phyloP scores from a whole-genome alignment of 2,329 filamentous ascomycete genomes.

The Mollisia scopiformis region DNA sequence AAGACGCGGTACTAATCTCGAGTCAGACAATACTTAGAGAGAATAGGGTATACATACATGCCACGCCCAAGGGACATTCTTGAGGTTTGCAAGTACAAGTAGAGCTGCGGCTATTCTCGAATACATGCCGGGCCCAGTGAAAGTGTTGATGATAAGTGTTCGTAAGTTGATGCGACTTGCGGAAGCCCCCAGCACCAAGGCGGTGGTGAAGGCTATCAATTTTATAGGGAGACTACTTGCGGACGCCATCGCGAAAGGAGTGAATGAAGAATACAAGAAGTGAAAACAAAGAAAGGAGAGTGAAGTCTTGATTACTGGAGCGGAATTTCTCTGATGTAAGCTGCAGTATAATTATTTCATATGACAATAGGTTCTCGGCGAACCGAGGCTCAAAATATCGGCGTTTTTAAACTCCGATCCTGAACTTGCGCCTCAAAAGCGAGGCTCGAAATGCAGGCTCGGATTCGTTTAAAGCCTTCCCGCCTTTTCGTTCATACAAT shows the following conservation, averaged over 20 bases:
- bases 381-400: too few species aligned
- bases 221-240: conserved; percentile 34
- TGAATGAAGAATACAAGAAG: background rate
- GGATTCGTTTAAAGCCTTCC: too few species aligned
- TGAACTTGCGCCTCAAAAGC: too few species aligned
- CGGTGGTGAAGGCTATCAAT: conserved; percentile 28
- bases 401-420: too few species aligned
- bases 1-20: conserved; percentile 45
- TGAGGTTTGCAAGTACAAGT: conserved; percentile 55
- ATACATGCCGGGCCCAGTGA: conserved; percentile 37
- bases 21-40: background rate
- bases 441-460: too few species aligned
- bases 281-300: background rate
- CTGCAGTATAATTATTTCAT: too few species aligned
- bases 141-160: conserved; percentile 22
- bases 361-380: too few species aligned
- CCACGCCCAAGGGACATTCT: conserved; percentile 62
- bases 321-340: too few species aligned
- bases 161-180: conserved; percentile 29
- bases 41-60: conserved; percentile 49
- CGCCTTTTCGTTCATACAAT: too few species aligned
- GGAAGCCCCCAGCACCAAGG: conserved; percentile 24
- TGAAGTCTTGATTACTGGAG: too few species aligned
- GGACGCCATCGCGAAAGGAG: conserved; percentile 34
- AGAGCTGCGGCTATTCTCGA: conserved; percentile 36